Percentiles rank a stretch among this genome's conserved stretches.
Evolutionary conservation across 495 filamentous ascomycete species (phyloP).

Genomic region (Thermothielavioides terrestris): DNA sequence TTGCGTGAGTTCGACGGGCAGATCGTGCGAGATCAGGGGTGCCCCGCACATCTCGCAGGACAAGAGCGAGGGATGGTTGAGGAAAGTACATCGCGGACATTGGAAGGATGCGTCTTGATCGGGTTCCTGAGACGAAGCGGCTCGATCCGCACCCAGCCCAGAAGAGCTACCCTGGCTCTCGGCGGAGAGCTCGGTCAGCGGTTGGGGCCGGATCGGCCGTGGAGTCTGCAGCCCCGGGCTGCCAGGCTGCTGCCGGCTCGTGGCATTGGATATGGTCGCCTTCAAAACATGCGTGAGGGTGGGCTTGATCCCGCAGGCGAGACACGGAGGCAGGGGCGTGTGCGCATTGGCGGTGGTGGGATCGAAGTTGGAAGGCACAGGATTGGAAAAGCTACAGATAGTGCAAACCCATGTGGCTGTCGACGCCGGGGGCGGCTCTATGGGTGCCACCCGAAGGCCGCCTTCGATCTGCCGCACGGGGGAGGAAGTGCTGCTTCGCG

Average conservation of each 20-base stretch:
- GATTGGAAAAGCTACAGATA: constrained; percentile 96
- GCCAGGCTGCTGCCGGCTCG: constrained; percentile 41
- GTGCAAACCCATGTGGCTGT: constrained; percentile 93
- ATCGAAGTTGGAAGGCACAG: constrained; percentile 87
- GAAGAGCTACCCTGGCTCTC: not conserved
- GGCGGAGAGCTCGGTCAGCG: constrained; percentile 8
- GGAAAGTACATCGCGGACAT: constrained; percentile 89
- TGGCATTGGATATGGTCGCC: constrained; percentile 63
- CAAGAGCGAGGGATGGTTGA: constrained; percentile 79
- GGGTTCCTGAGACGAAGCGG: constrained; percentile 3
- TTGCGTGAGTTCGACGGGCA: constrained; percentile 34
- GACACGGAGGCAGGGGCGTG: constrained; percentile 73
- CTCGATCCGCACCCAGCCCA: not conserved
- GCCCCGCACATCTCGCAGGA: constrained; percentile 90
- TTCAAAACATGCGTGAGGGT: constrained; percentile 73
- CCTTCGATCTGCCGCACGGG: constrained; percentile 42
- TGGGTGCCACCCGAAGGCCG: constrained; percentile 39
- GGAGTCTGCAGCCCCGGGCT: constrained; percentile 20
- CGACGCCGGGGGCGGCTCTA: constrained; percentile 41
- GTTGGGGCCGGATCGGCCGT: constrained; percentile 21
- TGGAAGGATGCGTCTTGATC: constrained; percentile 43
- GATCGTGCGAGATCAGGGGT: constrained; percentile 53
- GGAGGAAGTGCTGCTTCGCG: constrained; percentile 39
- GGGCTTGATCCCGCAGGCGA: constrained; percentile 91
- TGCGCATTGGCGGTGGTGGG: constrained; percentile 63